phyloP scores from a whole-genome alignment of 2,329 filamentous ascomycete genomes.

The Geoglossum cookeanum region DNA sequence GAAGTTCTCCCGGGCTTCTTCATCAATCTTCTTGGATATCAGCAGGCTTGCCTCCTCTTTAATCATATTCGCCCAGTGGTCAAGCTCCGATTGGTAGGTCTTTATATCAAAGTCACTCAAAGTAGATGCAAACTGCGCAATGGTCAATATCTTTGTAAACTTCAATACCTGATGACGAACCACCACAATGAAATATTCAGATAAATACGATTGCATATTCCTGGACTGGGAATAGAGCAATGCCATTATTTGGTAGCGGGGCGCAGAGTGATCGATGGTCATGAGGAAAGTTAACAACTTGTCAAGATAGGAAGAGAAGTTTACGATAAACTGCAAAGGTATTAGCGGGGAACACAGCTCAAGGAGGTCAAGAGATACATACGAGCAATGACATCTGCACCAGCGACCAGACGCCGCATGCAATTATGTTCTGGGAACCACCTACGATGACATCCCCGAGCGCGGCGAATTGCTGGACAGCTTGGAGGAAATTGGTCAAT shows the following conservation, averaged over 20 bases:
- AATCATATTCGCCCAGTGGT: slow-evolving; percentile 19
- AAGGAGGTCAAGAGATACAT: slow-evolving; percentile 9
- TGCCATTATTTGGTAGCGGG: slow-evolving; percentile 22
- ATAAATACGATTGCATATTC: slow-evolving; percentile 18
- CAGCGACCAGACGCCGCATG: slow-evolving; percentile 26
- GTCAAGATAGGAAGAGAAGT: slow-evolving; percentile 20
- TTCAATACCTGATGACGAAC: slow-evolving; percentile 20
- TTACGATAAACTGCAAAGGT: slow-evolving; percentile 15
- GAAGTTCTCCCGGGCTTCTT: slow-evolving; percentile 10
- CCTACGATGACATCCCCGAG: slow-evolving; percentile 25
- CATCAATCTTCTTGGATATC: slow-evolving; percentile 12
- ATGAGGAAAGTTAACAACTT: slow-evolving; percentile 24
- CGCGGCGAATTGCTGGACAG: slow-evolving; percentile 25
- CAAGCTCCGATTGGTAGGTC: slow-evolving; percentile 18
- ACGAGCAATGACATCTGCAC: slow-evolving; percentile 25
- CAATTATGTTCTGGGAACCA: slow-evolving; percentile 26
- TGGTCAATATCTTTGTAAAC: slow-evolving; percentile 17
- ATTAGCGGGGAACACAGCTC: slow-evolving; percentile 7
- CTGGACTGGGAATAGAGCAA: slow-evolving; percentile 23
- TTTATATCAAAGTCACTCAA: slow-evolving; percentile 18
- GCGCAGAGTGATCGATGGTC: slow-evolving; percentile 21
- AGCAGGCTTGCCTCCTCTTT: slow-evolving; percentile 18
- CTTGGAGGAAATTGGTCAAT: slow-evolving; percentile 22
- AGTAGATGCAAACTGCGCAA: slow-evolving; percentile 17
- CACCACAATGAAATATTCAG: slow-evolving; percentile 24